These are phyloP conservation scores for Kwoniella sp. DNA, from an alignment of 768 basidiomycete genomes.

Conservation along the genomic window DNA sequence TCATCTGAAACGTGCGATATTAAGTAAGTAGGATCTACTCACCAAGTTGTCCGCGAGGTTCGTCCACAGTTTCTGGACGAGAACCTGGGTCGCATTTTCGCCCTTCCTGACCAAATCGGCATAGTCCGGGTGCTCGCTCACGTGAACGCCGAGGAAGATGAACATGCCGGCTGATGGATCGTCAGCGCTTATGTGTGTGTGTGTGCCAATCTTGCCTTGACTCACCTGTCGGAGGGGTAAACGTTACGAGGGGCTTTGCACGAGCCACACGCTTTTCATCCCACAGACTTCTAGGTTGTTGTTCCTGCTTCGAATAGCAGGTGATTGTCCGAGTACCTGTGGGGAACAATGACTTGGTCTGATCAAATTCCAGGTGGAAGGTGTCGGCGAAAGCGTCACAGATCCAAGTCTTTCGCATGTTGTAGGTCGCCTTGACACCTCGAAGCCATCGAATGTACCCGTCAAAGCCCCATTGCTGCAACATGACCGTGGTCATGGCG, in stretches of 20 bases:
- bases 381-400: constrained; percentile 67
- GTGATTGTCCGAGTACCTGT: constrained; percentile 58
- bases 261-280: constrained; percentile 59
- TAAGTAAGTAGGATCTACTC: constrained; percentile 8
- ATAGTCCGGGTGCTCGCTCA: constrained; percentile 64
- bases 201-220: constrained; percentile 14
- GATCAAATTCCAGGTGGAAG: constrained; percentile 63
- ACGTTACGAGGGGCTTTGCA: constrained; percentile 62
- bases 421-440: constrained; percentile 61
- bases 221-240: constrained; percentile 67
- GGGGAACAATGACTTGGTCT: constrained; percentile 43
- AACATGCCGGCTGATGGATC: constrained; percentile 74
- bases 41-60: constrained; percentile 58
- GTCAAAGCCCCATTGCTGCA: constrained; percentile 68
- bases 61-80: constrained; percentile 65
- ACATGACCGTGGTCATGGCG: constrained; percentile 65
- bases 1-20: too few relatives aligned
- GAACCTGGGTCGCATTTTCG: constrained; percentile 54
- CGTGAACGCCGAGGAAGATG: constrained; percentile 67
- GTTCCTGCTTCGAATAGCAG: constrained; percentile 58
- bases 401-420: constrained; percentile 55
- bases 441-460: constrained; percentile 79
- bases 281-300: constrained; percentile 37
- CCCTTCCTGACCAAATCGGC: constrained; percentile 34
- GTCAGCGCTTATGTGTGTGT: background rate